Evolutionary conservation across 2,329 filamentous ascomycete genomes (phyloP).

Genomic region (Aureobasidium mangrovei): DNA sequence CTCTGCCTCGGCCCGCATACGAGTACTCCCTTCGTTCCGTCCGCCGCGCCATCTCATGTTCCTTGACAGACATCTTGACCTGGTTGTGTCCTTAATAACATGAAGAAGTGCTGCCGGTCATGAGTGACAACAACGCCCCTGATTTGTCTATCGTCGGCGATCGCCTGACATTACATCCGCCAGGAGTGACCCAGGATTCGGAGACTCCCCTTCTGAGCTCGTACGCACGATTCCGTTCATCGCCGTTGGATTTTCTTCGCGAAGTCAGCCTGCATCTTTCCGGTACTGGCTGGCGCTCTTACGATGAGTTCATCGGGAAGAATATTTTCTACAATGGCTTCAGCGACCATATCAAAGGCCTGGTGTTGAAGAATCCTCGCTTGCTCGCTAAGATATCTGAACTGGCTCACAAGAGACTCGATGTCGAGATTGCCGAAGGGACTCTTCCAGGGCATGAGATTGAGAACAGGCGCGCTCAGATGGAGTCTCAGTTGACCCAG

Average conservation of each 20-base stretch:
- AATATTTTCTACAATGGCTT: constrained; percentile 91
- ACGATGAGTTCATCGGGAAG: constrained; percentile 82
- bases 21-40: not conserved
- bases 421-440: constrained; percentile 68
- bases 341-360: constrained; percentile 75
- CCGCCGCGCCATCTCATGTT: not conserved
- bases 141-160: constrained; percentile 41
- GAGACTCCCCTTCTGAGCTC: constrained; percentile 69
- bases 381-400: constrained; percentile 66
- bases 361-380: constrained; percentile 66
- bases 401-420: constrained; percentile 64
- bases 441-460: constrained; percentile 42
- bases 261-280: constrained; percentile 91
- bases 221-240: constrained; percentile 76
- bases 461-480: constrained; percentile 51
- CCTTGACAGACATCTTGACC: not conserved
- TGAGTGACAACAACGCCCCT: constrained; percentile 26
- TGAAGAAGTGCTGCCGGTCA: not conserved
- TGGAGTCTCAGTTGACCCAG: constrained; percentile 66
- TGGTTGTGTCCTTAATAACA: not conserved
- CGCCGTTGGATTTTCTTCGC: constrained; percentile 70
- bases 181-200: constrained; percentile 26
- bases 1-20: not conserved
- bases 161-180: constrained; percentile 36
- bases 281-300: constrained; percentile 89